Evolutionary conservation across 208 protist species (phyloP), one percentile per base, ranked within the genome.

Genomic region (Crithidia mellificae): DNA sequence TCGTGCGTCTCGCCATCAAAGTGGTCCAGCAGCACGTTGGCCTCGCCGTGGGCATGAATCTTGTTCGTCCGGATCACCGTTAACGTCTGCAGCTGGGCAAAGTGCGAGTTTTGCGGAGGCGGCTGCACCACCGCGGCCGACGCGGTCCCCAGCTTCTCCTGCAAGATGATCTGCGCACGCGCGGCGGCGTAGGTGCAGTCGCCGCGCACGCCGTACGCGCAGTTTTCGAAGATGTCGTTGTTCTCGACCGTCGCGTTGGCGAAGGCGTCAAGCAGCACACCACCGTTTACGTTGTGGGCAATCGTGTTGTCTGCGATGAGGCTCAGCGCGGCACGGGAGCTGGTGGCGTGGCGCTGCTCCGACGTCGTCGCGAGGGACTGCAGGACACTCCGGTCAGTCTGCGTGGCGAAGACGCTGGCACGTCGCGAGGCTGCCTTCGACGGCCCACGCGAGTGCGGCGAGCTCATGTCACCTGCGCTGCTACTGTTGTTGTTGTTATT

Each of bases 141-240:
- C 30, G 6, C 6, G 38, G 38, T 22, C 34, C 46, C 46, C 0
- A 32, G 30, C 36, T 77, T 59, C 19, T 71, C 41, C 27, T 17
- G 39, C 41, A 88, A 20, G 19, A 84, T 67, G 34, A 62, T 27
- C 36, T 80, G 63, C 6, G 82, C 74, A 14, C 83, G 72, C 25
- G 63, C 44, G 1, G 68, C 50, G 22, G 69, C 58, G 75, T 91
- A 92, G 6, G 38, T 53, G 17, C 77, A 52, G 71, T 95, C 85
- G 2, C 72, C 87, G 19, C 78, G 72, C 6, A 95, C 59, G 47
- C 90, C 90, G 71, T 85, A 92, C 34, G 77, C 70, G 43, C 58
- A 64, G 72, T 95, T 95, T 25, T 76, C 71, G 49, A 81, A 74
- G 59, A 93, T 88, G 36, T 81, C 59, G 72, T 96, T 96, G 24